Evolutionary conservation across 2,329 filamentous ascomycete species (phyloP), one percentile per base, ranked within the genome.

Genomic region (Botryotinia narcissicola): DNA sequence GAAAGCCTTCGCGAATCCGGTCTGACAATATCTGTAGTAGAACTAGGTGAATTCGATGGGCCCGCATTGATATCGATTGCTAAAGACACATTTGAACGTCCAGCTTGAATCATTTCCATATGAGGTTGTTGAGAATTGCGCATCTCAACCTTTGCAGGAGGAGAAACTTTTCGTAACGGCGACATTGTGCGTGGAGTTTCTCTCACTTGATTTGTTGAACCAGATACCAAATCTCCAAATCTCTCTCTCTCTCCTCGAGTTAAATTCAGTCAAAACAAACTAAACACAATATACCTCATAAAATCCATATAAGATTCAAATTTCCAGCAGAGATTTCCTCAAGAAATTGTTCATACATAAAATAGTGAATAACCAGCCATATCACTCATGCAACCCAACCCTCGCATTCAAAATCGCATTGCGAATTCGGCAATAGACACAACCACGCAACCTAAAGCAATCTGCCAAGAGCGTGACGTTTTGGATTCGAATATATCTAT

Each of bases 61-160:
- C 20, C 37, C 12, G n/a, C 20, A 16, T 37, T 25, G 40, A 68
- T 18, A 32, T 75, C 74, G 9, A 62, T 60, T 35, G 48, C 46
- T 12, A 76, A 70, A 12, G 63, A 60, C 10, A 72, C 59, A 44
- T 71, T 37, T 29, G 73, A 70, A 18, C 74, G 73, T 6, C 75
- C 75, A 42, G 70, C 68, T n/a, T 76, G 74, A 42, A 42, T n/a
- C 66, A 57, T 69, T 32, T 59, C 66, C 66, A 69, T 42, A 25
- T 57, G 66, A 69, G 37, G 35, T 57, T 57, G 48, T 32, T 69
- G 48, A 25, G 66, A 57, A 69, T 44, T 69, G 66, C 9, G 48
- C 37, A 69, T 73, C 70, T n/a, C 73, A 22, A 32, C 48, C 70
- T 62, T 60, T 69, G 16, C 70, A 59, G 18, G 67, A 37, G 32